Percentiles rank a stretch among this genome's conserved stretches.
phyloP scores from a whole-genome alignment of 805 yeast genomes.

The Cyberlindnera xylosilytica region DNA sequence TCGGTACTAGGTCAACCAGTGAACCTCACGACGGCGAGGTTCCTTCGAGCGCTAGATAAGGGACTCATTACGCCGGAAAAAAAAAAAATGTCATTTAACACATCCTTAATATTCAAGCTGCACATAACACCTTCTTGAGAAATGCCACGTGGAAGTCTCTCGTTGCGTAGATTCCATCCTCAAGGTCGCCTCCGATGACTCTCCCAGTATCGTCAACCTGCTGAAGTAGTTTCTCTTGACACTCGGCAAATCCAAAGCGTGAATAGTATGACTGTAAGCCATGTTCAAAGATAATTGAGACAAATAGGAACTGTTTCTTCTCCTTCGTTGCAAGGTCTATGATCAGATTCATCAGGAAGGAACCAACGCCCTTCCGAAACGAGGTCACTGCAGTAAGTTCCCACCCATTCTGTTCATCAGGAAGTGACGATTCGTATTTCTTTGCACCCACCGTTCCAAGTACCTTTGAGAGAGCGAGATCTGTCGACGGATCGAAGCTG shows the following conservation, averaged over 20 bases:
- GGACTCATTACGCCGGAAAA: too few relatives aligned
- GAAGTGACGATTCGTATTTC: background rate
- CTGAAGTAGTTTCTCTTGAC: slow-evolving; percentile 9
- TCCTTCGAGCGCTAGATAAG: too few relatives aligned
- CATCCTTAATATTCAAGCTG: too few relatives aligned
- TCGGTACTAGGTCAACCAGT: too few relatives aligned
- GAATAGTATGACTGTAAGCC: slow-evolving; percentile 14
- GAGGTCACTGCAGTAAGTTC: slow-evolving; percentile 25
- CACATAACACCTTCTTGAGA: slow-evolving; percentile 11
- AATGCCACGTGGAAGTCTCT: slow-evolving; percentile 22
- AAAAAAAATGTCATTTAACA: too few relatives aligned
- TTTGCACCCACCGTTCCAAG: slow-evolving; percentile 21
- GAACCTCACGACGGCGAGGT: too few relatives aligned
- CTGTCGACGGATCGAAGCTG: slow-evolving; percentile 4
- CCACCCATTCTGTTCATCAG: slow-evolving; percentile 8
- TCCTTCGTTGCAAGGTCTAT: slow-evolving; percentile 3
- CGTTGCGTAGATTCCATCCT: slow-evolving; percentile 21
- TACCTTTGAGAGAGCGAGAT: slow-evolving; percentile 4
- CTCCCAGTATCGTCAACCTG: slow-evolving; percentile 19
- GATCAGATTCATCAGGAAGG: slow-evolving; percentile 11
- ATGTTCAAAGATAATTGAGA: slow-evolving; percentile 23
- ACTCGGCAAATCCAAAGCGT: slow-evolving; percentile 20
- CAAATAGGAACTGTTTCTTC: slow-evolving; percentile 5
- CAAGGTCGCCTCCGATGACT: slow-evolving; percentile 18
- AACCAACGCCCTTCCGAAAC: slow-evolving; percentile 19